Conservation (phyloP, 192 early-diverging fungal genomes). For the Coemansia erecta region DNA sequence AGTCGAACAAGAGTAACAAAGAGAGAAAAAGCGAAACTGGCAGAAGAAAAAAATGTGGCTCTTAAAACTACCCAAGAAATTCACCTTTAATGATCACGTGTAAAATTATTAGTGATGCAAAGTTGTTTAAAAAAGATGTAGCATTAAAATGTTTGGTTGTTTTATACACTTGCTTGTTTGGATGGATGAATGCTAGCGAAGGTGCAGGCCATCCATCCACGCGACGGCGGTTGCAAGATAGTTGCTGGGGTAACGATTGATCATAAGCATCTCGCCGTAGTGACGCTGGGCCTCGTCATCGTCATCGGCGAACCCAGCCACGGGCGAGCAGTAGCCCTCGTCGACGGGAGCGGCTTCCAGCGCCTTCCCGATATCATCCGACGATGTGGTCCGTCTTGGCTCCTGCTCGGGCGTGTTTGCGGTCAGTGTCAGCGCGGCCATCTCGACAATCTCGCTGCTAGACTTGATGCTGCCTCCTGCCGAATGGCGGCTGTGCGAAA, state of each 20-base stretch:
- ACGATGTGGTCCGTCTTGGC: neutral
- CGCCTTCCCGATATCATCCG: slow-evolving; percentile 13
- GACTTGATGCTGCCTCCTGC: neutral
- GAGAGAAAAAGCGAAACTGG: too few species aligned
- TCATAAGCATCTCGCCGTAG: neutral
- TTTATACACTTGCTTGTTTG: neutral
- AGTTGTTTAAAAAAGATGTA: neutral
- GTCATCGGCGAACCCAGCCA: neutral
- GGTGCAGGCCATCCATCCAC: slow-evolving; percentile 46
- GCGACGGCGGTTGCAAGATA: slow-evolving; percentile 24
- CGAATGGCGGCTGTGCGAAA: neutral
- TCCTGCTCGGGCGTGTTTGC: slow-evolving; percentile 15
- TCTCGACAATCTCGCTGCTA: neutral
- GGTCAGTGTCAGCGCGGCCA: slow-evolving; percentile 8
- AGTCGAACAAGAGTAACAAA: neutral
- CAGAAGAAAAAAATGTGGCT: too few species aligned
- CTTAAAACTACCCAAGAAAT: too few species aligned
- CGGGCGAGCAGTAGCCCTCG: slow-evolving; percentile 1
- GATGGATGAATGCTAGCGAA: slow-evolving; percentile 28
- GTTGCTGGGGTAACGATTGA: slow-evolving; percentile 18
- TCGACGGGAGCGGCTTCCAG: neutral
- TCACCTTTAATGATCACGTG: neutral
- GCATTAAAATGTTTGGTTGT: slow-evolving; percentile 1
- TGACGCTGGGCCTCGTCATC: neutral
- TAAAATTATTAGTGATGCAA: too few species aligned